Base-by-base conservation (phyloP, 2,329 filamentous ascomycete species). In the Simplicillium aogashimaense region DNA sequence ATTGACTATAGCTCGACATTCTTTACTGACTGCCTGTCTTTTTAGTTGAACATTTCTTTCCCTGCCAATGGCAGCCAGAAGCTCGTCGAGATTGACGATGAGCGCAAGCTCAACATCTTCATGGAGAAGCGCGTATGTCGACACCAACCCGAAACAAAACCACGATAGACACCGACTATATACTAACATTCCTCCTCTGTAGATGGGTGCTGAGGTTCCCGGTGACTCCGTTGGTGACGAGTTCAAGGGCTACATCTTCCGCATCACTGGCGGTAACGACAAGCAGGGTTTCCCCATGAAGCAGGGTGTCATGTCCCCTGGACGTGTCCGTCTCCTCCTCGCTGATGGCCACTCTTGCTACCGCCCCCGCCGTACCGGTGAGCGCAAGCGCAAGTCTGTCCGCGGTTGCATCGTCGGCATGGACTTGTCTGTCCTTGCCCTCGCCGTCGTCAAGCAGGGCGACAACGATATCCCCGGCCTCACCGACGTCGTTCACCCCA, bases 221-320 rank as follows among this genome's bases (percentile, higher is more conserved):
- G 92, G 84, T 63, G 94, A 98, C 76, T 84, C 82, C 65, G 79
- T 98, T 63, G 92, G 92, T 64, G 89, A 97, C 66, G 92, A 98
- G 76, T 98, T 94, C 86, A 95, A 95, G 81, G 92, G 92, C 71
- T 98, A 98, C 79, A 83, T 98, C 76, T 88, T 98, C 83, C 84
- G 81, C 68, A 97, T 98, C 77, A 98, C 92, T 61, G 94, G 92
- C 65, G 92, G 94, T 67, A 98, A 98, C 85, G 92, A 98, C 86
- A 98, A 98, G 87, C 94, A 98, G 80, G 92, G 92, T 77, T 98
- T 98, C 82, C 92, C 92, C 59, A 98, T 98, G 92, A 98, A 98
- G 88, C 94, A 98, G 83, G 92, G 92, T 79, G 86, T 94, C 69
- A 90, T 98, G 80, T 86, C 94, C 71, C 89, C 92, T 61, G 92